Base-by-base conservation (phyloP, 139 green algal genomes). In the Chlorella sp. region DNA sequence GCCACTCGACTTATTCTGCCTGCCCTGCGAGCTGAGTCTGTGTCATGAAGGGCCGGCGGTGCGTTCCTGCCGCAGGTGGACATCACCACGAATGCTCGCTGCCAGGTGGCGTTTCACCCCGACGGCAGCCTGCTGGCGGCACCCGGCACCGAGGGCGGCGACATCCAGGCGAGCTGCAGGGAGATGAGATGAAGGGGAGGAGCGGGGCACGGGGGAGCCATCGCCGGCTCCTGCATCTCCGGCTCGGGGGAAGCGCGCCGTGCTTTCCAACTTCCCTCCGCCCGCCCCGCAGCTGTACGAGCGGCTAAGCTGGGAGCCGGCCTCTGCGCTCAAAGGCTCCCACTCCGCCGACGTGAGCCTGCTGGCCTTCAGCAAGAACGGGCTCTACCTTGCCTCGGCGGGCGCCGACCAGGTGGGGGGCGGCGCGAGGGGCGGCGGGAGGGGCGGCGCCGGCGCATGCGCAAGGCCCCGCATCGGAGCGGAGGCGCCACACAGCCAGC, bases 331-430 rank as follows among this genome's bases (percentile, higher is more conserved):
- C 41, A 38, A 51, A 1, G 70, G 63, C 8, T 46, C 41, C 42
- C 92, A 97, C 64, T 77, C 38, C 5, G 77, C 23, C 1, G 43
- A 67, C 23, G 79, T 95, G 21, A 77, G 77, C 31, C 46, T 86
- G 14, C 27, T 94, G 8, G 74, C 83, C 17, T 96, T 93, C 76
- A 95, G 88, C 11, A 88, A 89, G 21, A 97, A 97, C 75, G 92
- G 90, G 38, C 79, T 94, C 29, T 97, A 97, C 79, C 61, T 91
- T 1, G 86, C 86, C 1, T 88, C 87, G 8, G 88, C 84, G 2
- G 86, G 67, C 45, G 36, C 59, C 23, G 92, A 96, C 80, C 64
- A 85, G n/a, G n/a, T n/a, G n/a, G n/a, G n/a, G n/a, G n/a, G n/a
- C n/a, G n/a, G n/a, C n/a, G n/a, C n/a, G n/a, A n/a, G n/a, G n/a